Base-by-base conservation (phyloP, 768 basidiomycete genomes). In the Xerocomellus chrysenteron region DNA sequence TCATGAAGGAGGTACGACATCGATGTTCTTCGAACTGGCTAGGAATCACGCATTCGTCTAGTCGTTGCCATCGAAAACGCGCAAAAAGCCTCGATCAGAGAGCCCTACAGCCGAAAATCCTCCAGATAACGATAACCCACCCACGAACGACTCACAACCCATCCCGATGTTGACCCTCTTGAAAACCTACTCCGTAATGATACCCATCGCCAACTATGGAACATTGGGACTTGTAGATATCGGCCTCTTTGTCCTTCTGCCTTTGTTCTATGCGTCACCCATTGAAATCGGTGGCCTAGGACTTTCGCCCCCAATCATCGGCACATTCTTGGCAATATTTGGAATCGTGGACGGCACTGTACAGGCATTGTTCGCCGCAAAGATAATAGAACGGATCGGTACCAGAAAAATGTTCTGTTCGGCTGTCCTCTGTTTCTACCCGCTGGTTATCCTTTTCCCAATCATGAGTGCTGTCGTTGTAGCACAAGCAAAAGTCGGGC, bases 191-290 rank as follows among this genome's bases (percentile, higher is more conserved):
- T 63, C 73, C 10, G 74, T 83, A 47, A 55, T 77, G 48, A 63
- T 82, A 41, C 72, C 79, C 19, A 63, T 80, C 24, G 56, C 65
- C 49, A 82, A 78, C 58, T 82, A 80, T 59, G 71, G 68, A 40
- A 58, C 64, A 7, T 68, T 82, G 14, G 72, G 72, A 12, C 74
- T 84, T 26, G 62, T 78, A 9, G 79, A 81, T 28, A 75, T 79
- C 33, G 64, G 72, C 7, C 54, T 75, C 48, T 47, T 63, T 24
- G 74, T 73, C 13, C 69, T 84, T 17, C 33, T 73, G 0, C 81
- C 83, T 1, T 66, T 82, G 35, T 78, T 82, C 61, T 74, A 74
- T 49, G 67, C 78, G 28, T 74, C 77, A 6, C 78, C 82, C 1
- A 64, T 76, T 21, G 66, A 65, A 19, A 65, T 75, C 5, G 80